A percentile compares a stretch with the other conserved stretches of the same genome.
Evolutionary conservation across 345 rosid species (phyloP).

Genomic region (Bruguiera parviflora): DNA sequence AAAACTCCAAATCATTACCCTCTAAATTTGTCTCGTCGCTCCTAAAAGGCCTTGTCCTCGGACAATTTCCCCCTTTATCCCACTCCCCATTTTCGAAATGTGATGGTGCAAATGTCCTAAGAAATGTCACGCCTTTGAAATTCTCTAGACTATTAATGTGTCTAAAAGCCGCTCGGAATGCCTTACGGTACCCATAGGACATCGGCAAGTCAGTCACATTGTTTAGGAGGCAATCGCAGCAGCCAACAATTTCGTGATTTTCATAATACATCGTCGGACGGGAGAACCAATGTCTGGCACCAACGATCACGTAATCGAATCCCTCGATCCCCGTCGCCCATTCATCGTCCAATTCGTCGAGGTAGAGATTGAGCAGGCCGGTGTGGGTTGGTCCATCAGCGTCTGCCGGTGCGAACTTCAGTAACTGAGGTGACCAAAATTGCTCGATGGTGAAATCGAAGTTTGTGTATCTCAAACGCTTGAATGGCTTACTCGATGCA

Average conservation of each 20-base stretch:
- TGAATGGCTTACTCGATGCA: slow-evolving; percentile 52
- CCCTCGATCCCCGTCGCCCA: slow-evolving; percentile 60
- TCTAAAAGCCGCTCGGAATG: slow-evolving; percentile 65
- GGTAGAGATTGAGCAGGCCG: slow-evolving; percentile 52
- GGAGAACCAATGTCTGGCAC: slow-evolving; percentile 81
- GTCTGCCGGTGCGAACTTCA: slow-evolving; percentile 40
- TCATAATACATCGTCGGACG: slow-evolving; percentile 59
- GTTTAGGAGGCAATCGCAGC: slow-evolving; percentile 51
- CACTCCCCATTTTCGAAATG: slow-evolving; percentile 82
- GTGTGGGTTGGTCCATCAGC: slow-evolving; percentile 35
- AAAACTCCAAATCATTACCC: slow-evolving; percentile 45
- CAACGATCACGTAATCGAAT: slow-evolving; percentile 60
- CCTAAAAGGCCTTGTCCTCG: slow-evolving; percentile 49
- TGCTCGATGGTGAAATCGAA: slow-evolving; percentile 66
- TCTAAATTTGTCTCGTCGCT: slow-evolving; percentile 54
- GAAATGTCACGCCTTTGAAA: slow-evolving; percentile 55
- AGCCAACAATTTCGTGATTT: slow-evolving; percentile 39
- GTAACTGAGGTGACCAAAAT: slow-evolving; percentile 70
- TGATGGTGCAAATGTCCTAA: slow-evolving; percentile 68
- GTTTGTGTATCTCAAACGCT: slow-evolving; percentile 54
- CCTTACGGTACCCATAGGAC: slow-evolving; percentile 60
- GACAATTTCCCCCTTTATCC: slow-evolving; percentile 79
- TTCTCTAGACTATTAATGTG: slow-evolving; percentile 46
- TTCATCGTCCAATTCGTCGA: slow-evolving; percentile 50
- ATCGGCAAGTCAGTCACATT: slow-evolving; percentile 56